Percentiles rank a stretch among this genome's conserved stretches.
These are phyloP conservation scores for Gossypioides kirkii DNA, from an alignment of 345 rosid species.

Conservation along the genomic window DNA sequence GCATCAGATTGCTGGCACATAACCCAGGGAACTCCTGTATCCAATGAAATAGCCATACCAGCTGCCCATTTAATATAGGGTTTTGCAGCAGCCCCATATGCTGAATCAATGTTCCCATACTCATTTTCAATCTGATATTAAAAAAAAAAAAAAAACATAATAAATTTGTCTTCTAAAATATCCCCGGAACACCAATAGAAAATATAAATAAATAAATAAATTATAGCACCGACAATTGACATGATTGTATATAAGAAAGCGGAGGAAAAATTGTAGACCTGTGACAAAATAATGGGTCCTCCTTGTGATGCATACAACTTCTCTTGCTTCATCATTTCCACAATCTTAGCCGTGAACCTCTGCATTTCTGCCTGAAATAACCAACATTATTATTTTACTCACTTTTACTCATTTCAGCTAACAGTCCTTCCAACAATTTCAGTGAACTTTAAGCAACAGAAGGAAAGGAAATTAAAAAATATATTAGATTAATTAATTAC, in stretches of 20 bases:
- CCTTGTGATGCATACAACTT: slow-evolving; percentile 93
- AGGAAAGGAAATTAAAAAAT: not conserved
- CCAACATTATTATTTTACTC: not conserved
- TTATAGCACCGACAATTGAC: slow-evolving; percentile 1
- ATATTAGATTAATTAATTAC: not conserved
- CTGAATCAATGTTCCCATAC: slow-evolving; percentile 68
- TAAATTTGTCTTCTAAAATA: not conserved
- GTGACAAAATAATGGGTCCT: slow-evolving; percentile 91
- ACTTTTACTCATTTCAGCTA: not conserved
- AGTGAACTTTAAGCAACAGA: slow-evolving; percentile 1
- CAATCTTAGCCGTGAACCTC: slow-evolving; percentile 82
- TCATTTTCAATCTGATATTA: slow-evolving; percentile 83
- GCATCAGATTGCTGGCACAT: slow-evolving; percentile 96
- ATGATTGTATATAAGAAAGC: not conserved
- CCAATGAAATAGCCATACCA: slow-evolving; percentile 71
- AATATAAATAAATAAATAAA: not conserved
- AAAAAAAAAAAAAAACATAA: not conserved
- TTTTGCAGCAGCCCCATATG: slow-evolving; percentile 71
- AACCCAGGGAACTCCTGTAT: slow-evolving; percentile 98
- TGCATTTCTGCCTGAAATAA: slow-evolving; percentile 71
- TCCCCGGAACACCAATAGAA: not conserved
- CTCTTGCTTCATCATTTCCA: slow-evolving; percentile 83
- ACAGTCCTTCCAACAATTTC: not conserved
- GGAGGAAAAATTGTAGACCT: slow-evolving; percentile 35
- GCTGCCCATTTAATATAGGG: slow-evolving; percentile 88